These are phyloP conservation scores for Monosporascus sp. DNA, from an alignment of 2,329 filamentous ascomycete species.

Conservation along the genomic window DNA sequence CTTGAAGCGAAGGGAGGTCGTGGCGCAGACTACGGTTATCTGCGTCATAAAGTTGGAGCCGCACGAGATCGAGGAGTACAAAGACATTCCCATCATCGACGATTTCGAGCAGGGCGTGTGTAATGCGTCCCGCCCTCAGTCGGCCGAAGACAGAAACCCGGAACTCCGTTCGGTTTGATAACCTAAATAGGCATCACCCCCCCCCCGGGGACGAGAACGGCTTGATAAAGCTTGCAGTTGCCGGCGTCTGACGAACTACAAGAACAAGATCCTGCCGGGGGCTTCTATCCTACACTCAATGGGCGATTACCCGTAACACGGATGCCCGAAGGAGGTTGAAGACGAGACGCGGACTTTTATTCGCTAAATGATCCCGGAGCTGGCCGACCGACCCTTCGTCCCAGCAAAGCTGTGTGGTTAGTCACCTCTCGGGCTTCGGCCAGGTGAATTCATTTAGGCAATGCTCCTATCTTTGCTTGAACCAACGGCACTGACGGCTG, in stretches of 20 bases:
- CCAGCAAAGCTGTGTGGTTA: slow-evolving; percentile 48
- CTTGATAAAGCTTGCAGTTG: slow-evolving; percentile 50
- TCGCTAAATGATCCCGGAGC: slow-evolving; percentile 41
- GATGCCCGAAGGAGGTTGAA: slow-evolving; percentile 45
- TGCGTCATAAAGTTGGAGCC: slow-evolving; percentile 56
- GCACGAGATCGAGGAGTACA: slow-evolving; percentile 49
- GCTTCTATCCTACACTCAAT: slow-evolving; percentile 14
- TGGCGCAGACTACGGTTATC: slow-evolving; percentile 58
- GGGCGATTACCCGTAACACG: slow-evolving; percentile 22
- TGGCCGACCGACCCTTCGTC: slow-evolving; percentile 41
- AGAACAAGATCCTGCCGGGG: slow-evolving; percentile 15
- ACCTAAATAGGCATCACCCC: slow-evolving; percentile 38
- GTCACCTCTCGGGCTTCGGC: slow-evolving; percentile 15
- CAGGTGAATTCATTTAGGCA: too few species aligned
- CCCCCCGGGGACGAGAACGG: slow-evolving; percentile 43
- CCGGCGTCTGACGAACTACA: slow-evolving; percentile 45
- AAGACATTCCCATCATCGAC: slow-evolving; percentile 30
- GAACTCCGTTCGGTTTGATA: too few species aligned
- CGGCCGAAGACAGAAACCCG: too few species aligned
- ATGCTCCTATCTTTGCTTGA: background rate
- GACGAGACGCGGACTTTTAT: slow-evolving; percentile 46
- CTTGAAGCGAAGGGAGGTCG: slow-evolving; percentile 57
- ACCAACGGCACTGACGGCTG: background rate
- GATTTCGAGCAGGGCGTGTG: slow-evolving; percentile 16
- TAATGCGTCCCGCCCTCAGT: too few species aligned